Percentiles rank a stretch among this genome's conserved stretches.
These are phyloP conservation scores for Silene conica DNA, from an alignment of 148 eudicot genomes.

Conservation along the genomic window DNA sequence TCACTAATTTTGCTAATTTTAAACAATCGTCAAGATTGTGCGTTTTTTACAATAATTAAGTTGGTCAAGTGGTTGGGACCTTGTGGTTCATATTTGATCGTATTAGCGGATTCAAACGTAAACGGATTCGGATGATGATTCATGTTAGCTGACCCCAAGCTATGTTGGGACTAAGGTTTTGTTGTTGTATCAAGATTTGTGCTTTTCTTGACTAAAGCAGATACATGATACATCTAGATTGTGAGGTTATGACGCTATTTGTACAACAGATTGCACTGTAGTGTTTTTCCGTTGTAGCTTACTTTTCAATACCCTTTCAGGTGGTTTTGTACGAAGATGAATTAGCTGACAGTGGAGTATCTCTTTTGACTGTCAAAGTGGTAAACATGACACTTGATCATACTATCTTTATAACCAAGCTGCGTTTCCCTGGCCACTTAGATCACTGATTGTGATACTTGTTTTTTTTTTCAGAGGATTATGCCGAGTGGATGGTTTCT, in stretches of 20 bases:
- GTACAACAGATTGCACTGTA: neutral
- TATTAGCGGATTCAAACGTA: too few relatives aligned
- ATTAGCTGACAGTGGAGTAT: conserved; percentile 80
- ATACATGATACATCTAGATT: neutral
- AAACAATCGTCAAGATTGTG: neutral
- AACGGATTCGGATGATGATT: too few relatives aligned
- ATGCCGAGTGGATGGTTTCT: conserved; percentile 18
- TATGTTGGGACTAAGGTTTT: too few relatives aligned
- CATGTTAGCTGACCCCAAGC: too few relatives aligned
- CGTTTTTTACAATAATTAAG: neutral
- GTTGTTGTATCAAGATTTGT: neutral
- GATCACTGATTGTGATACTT: conserved; percentile 22
- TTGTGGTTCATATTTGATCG: too few relatives aligned
- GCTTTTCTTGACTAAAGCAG: neutral
- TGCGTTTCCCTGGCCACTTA: neutral
- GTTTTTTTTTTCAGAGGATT: conserved; percentile 13
- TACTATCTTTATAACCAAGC: neutral
- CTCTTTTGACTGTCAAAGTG: conserved; percentile 95
- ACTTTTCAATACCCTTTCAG: conserved; percentile 35
- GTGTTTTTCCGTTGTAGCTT: neutral
- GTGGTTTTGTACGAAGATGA: conserved; percentile 93
- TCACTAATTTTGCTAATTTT: neutral
- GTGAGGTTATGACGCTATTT: neutral
- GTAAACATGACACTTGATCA: conserved; percentile 37
- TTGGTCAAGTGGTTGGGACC: too few relatives aligned